Conservation (phyloP, 441 rosid genomes). For the Theobroma grandiflorum region DNA sequence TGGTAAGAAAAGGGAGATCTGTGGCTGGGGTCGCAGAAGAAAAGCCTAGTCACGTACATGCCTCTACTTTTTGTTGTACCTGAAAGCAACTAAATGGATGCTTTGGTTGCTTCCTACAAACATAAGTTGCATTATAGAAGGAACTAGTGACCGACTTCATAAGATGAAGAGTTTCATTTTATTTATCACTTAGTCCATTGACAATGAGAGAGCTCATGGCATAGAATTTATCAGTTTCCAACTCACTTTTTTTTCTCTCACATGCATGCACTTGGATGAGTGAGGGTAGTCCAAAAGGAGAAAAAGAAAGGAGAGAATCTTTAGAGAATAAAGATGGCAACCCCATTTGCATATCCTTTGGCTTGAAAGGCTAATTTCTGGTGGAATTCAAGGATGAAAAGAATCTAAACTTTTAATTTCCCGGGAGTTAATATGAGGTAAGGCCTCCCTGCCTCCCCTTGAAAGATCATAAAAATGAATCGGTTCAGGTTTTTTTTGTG, state of each 20-base stretch:
- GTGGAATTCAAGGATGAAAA: not conserved
- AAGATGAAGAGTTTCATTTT: not conserved
- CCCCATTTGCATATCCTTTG: slow-evolving; percentile 36
- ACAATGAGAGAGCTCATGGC: not conserved
- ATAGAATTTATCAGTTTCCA: not conserved
- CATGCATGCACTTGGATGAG: not conserved
- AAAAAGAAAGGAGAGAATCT: slow-evolving; percentile 31
- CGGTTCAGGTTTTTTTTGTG: not conserved
- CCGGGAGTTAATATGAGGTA: not conserved
- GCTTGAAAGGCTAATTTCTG: slow-evolving; percentile 24
- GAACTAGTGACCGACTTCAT: not conserved
- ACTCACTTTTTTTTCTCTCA: not conserved
- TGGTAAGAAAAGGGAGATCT: not conserved
- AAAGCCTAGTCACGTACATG: not conserved
- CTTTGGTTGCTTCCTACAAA: not conserved
- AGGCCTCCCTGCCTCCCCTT: not conserved
- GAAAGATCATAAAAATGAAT: not conserved
- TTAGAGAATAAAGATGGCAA: slow-evolving; percentile 38
- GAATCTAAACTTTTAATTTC: slow-evolving; percentile 30
- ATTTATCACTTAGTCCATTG: not conserved
- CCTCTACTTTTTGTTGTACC: not conserved
- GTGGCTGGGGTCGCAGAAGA: not conserved
- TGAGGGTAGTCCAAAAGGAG: slow-evolving; percentile 30
- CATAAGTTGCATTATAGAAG: not conserved
- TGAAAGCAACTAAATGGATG: not conserved